These are phyloP conservation scores for Alnus rubra DNA, from an alignment of 306 rosid species.

Conservation along the genomic window DNA sequence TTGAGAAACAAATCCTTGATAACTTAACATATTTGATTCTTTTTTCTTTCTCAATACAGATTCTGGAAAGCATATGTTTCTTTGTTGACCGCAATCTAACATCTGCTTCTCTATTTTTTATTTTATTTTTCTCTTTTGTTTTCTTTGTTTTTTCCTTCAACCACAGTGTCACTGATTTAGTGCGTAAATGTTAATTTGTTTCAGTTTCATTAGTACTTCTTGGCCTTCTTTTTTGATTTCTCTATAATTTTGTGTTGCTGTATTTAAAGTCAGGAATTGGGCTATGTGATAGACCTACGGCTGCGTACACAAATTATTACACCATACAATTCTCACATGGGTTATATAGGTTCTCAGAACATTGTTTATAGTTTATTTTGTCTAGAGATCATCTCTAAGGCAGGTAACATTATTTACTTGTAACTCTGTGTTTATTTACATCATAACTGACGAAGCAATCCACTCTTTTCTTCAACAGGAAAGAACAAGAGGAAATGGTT, in stretches of 20 bases:
- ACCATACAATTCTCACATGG: background rate
- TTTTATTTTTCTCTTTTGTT: background rate
- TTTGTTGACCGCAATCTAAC: background rate
- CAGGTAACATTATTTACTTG: background rate
- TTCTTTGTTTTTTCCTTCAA: background rate
- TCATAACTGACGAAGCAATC: slow-evolving; percentile 13
- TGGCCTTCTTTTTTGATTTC: too few relatives aligned
- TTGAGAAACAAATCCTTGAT: background rate
- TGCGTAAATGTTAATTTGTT: too few relatives aligned
- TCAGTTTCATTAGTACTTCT: too few relatives aligned
- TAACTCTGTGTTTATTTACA: background rate
- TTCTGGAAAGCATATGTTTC: background rate
- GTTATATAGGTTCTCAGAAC: background rate
- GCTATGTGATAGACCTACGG: background rate
- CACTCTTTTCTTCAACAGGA: slow-evolving; percentile 50
- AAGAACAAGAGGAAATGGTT: slow-evolving; percentile 83
- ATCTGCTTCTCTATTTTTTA: background rate
- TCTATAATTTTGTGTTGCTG: background rate
- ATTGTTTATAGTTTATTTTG: background rate
- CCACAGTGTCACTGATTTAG: background rate
- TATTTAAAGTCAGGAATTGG: background rate
- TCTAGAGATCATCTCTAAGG: slow-evolving; percentile 8
- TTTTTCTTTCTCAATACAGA: background rate
- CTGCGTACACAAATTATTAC: background rate
- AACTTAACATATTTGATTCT: background rate